A percentile compares a stretch with the other conserved stretches of the same genome.
Evolutionary conservation across 345 rosid genomes (phyloP).

Genomic region (Dimocarpus longan): DNA sequence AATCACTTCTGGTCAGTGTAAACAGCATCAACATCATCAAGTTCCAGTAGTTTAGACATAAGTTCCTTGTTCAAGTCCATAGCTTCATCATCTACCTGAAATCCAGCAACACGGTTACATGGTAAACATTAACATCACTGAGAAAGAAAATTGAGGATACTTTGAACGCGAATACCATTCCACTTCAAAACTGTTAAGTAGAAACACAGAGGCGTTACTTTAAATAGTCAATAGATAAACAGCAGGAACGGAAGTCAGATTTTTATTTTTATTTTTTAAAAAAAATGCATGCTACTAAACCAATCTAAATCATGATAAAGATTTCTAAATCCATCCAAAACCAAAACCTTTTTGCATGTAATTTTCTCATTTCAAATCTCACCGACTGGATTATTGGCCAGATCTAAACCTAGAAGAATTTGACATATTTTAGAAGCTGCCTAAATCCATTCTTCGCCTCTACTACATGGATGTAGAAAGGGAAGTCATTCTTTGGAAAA

Average conservation of each 20-base stretch:
- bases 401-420: not conserved
- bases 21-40: constrained; percentile 91
- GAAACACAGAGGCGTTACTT: not conserved
- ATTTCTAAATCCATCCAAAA: not conserved
- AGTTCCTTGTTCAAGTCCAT: constrained; percentile 89
- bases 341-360: not conserved
- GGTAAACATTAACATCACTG: not conserved
- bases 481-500: not conserved
- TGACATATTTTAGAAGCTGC: not conserved
- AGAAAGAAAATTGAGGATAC: constrained; percentile 18
- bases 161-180: not conserved
- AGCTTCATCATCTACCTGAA: constrained; percentile 92
- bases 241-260: not conserved
- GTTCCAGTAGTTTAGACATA: constrained; percentile 75
- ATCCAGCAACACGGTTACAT: constrained; percentile 2
- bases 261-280: not conserved
- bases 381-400: not conserved
- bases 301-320: not conserved
- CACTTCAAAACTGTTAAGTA: not conserved
- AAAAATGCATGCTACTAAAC: not conserved
- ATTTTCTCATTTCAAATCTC: not conserved
- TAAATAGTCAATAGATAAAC: not conserved
- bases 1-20: constrained; percentile 77
- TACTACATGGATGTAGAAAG: not conserved
- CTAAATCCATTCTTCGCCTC: not conserved